Evolutionary conservation across 306 rosid genomes (phyloP).

Genomic region (Erythrophleum fordii): DNA sequence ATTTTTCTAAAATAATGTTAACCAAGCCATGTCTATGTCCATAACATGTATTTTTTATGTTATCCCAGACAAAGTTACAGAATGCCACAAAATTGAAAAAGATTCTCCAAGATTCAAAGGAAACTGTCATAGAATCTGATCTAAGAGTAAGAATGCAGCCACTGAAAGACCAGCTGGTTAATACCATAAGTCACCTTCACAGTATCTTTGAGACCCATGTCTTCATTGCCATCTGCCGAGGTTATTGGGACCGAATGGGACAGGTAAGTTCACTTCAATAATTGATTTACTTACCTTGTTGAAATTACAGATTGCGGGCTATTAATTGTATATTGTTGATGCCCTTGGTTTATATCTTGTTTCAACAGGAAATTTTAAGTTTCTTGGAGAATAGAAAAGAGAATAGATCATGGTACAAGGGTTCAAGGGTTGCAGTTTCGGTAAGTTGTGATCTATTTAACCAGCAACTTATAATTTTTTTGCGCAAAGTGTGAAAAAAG

Average conservation of each 20-base stretch:
- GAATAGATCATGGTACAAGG: conserved; percentile 93
- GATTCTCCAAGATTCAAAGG: conserved; percentile 95
- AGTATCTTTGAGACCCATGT: conserved; percentile 72
- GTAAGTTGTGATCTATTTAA: conserved; percentile 53
- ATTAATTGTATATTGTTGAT: conserved; percentile 5
- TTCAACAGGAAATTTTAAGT: conserved; percentile 80
- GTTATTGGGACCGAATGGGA: conserved; percentile 97
- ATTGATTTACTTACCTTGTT: not conserved
- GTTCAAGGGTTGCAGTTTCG: conserved; percentile 82
- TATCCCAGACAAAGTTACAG: conserved; percentile 80
- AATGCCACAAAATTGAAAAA: conserved; percentile 86
- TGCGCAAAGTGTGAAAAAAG: not conserved
- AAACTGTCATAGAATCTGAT: conserved; percentile 81
- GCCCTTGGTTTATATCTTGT: conserved; percentile 9
- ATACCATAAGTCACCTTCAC: conserved; percentile 75
- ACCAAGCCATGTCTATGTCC: conserved; percentile 21
- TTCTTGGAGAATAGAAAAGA: conserved; percentile 96
- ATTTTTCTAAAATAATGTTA: not conserved
- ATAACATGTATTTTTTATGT: conserved; percentile 36
- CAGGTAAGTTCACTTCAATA: conserved; percentile 55
- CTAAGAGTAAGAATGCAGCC: conserved; percentile 84
- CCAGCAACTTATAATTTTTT: not conserved
- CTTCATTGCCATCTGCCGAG: conserved; percentile 81
- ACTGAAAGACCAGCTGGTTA: conserved; percentile 72
- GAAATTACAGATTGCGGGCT: not conserved